Evolutionary conservation across 768 basidiomycete genomes (phyloP).

Genomic region (Tricholoma flavovirens): DNA sequence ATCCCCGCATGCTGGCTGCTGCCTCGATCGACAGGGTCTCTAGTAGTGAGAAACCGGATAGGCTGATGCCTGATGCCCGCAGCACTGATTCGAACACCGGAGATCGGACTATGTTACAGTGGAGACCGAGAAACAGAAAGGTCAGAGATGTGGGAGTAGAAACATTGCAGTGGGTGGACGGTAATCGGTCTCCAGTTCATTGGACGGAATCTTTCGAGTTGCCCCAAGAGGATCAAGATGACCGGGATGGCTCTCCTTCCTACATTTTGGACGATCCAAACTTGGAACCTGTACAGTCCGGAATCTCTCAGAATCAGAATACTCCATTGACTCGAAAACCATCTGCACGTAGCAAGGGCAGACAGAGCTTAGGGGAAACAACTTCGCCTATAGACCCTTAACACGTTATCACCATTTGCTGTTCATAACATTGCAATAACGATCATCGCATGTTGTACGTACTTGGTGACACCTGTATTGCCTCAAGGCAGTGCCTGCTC

Average conservation of each 20-base stretch:
- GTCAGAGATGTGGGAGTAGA: constrained; percentile 57
- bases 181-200: constrained; percentile 51
- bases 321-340: constrained; percentile 68
- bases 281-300: constrained; percentile 16
- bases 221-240: constrained; percentile 39
- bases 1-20: constrained; percentile 72
- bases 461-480: background rate
- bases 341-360: constrained; percentile 50
- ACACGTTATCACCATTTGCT: background rate
- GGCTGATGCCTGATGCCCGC: constrained; percentile 20
- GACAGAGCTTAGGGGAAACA: constrained; percentile 44
- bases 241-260: constrained; percentile 20
- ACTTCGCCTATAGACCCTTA: constrained; percentile 30
- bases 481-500: constrained; percentile 10
- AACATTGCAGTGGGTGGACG: constrained; percentile 68
- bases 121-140: constrained; percentile 54
- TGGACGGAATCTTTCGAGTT: constrained; percentile 45
- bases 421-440: background rate
- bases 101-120: constrained; percentile 31
- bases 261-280: constrained; percentile 25
- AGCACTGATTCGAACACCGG: constrained; percentile 13
- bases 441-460: background rate
- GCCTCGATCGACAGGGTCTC: constrained; percentile 18
- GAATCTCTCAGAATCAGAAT: constrained; percentile 32
- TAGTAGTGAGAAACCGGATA: constrained; percentile 26